phyloP scores from a whole-genome alignment of 768 basidiomycete species.

The Podaxis pistillaris region DNA sequence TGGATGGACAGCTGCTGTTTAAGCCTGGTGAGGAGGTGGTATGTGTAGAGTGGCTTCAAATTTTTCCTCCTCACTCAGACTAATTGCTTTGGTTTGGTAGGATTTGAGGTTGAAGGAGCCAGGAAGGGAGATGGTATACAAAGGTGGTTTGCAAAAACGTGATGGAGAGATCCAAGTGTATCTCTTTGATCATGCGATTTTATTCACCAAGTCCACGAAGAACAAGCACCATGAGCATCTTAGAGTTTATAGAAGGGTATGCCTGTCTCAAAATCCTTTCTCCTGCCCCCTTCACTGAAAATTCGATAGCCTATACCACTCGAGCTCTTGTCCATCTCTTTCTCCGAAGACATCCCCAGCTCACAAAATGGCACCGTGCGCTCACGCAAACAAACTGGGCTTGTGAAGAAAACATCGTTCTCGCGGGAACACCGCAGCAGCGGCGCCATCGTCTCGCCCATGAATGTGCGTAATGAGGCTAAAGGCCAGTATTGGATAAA shows the following conservation, averaged over 20 bases:
- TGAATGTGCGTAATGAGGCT: slow-evolving; percentile 53
- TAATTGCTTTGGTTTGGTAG: slow-evolving; percentile 35
- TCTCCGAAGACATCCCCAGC: slow-evolving; percentile 57
- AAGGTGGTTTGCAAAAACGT: slow-evolving; percentile 85
- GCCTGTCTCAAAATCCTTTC: slow-evolving; percentile 22
- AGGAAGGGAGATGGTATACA: slow-evolving; percentile 87
- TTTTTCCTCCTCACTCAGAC: background rate
- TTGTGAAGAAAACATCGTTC: slow-evolving; percentile 46
- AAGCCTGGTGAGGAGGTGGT: slow-evolving; percentile 90
- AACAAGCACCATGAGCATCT: slow-evolving; percentile 91
- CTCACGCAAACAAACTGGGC: slow-evolving; percentile 39
- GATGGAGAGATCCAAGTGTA: slow-evolving; percentile 92
- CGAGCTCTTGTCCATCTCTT: slow-evolving; percentile 82
- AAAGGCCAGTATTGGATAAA: slow-evolving; percentile 92
- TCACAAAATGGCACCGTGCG: slow-evolving; percentile 31
- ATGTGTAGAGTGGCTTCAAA: slow-evolving; percentile 26
- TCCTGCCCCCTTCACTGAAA: background rate
- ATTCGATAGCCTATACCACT: slow-evolving; percentile 84
- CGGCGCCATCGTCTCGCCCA: slow-evolving; percentile 43
- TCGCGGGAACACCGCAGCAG: slow-evolving; percentile 32
- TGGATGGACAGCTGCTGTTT: slow-evolving; percentile 90
- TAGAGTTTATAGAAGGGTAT: slow-evolving; percentile 89
- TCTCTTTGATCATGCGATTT: slow-evolving; percentile 93
- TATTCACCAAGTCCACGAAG: slow-evolving; percentile 83
- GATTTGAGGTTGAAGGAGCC: slow-evolving; percentile 86